Evolutionary conservation across 768 basidiomycete species (phyloP).

Genomic region (Xerocomellus amylosporus): DNA sequence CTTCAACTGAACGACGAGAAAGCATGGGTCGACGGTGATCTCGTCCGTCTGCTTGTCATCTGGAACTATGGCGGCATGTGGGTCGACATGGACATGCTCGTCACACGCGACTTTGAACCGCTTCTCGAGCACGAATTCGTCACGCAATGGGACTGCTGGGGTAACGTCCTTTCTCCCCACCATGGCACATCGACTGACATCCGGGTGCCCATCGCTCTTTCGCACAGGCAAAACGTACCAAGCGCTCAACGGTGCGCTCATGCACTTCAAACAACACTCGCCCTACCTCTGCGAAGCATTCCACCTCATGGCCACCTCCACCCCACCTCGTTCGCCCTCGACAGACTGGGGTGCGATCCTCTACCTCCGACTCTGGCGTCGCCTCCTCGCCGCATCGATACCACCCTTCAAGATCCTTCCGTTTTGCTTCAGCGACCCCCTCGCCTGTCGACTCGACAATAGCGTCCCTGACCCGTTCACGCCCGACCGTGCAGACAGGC

Average conservation of each 20-base stretch:
- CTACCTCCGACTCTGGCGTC: constrained; percentile 87
- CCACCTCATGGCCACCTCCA: constrained; percentile 77
- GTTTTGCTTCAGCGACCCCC: constrained; percentile 90
- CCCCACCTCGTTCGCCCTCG: constrained; percentile 71
- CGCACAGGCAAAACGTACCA: constrained; percentile 64
- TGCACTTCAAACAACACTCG: constrained; percentile 87
- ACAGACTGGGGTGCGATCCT: constrained; percentile 94
- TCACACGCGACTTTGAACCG: constrained; percentile 83
- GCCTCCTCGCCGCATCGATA: constrained; percentile 68
- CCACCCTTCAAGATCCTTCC: constrained; percentile 92
- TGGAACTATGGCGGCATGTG: constrained; percentile 93
- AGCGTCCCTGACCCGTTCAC: constrained; percentile 88
- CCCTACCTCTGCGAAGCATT: constrained; percentile 98
- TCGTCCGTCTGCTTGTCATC: constrained; percentile 80
- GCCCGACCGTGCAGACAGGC: constrained; percentile 48
- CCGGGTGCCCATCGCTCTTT: not conserved
- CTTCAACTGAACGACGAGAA: constrained; percentile 65
- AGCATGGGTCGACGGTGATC: constrained; percentile 95
- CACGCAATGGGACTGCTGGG: constrained; percentile 98
- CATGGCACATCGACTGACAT: constrained; percentile 4
- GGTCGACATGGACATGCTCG: constrained; percentile 95
- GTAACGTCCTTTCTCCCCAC: constrained; percentile 40
- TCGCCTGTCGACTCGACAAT: constrained; percentile 87
- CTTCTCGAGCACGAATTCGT: constrained; percentile 93
- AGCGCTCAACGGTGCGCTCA: constrained; percentile 88